Percentiles rank a stretch among this genome's conserved stretches.
phyloP scores from a whole-genome alignment of 768 basidiomycete species.

The Phlebiopsis flavidoalba region DNA sequence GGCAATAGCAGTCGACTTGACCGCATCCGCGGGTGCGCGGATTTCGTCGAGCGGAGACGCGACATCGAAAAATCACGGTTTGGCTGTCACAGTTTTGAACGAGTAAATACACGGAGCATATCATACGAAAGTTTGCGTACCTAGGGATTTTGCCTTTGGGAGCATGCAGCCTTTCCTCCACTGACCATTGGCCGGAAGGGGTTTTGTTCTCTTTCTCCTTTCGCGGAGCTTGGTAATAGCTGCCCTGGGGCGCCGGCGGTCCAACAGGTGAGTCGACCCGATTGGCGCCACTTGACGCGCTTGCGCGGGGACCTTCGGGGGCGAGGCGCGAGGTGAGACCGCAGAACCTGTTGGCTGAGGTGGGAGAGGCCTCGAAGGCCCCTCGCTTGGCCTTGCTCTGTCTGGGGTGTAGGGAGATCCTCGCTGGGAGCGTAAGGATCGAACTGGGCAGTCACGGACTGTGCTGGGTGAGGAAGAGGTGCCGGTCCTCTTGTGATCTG shows the following conservation, averaged over 20 bases:
- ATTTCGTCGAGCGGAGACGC: conserved; percentile 67
- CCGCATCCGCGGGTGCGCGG: conserved; percentile 67
- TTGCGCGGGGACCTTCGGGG: conserved; percentile 52
- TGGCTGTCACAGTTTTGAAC: conserved; percentile 39
- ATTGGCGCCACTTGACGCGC: conserved; percentile 26
- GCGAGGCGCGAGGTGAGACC: conserved; percentile 57
- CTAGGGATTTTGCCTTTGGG: conserved; percentile 30
- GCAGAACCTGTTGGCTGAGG: conserved; percentile 41
- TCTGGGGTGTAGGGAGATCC: conserved; percentile 22
- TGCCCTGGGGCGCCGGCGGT: conserved; percentile 18
- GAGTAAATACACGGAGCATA: background rate
- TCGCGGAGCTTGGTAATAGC: conserved; percentile 32
- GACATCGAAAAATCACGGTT: conserved; percentile 71
- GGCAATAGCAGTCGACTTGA: conserved; percentile 88
- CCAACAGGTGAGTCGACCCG: conserved; percentile 47
- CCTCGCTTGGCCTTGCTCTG: conserved; percentile 35
- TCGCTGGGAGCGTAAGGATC: conserved; percentile 26
- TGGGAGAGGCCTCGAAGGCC: conserved; percentile 61
- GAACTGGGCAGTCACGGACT: conserved; percentile 21
- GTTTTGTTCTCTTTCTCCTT: conserved; percentile 70
- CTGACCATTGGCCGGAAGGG: conserved; percentile 33
- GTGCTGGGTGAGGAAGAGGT: conserved; percentile 23
- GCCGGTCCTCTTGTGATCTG: conserved; percentile 52
- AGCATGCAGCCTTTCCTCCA: conserved; percentile 42
- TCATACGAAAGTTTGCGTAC: conserved; percentile 29